Evolutionary conservation across 805 yeast genomes (phyloP), one percentile per base, ranked within the genome.

Genomic region (Cyberlindnera maclurae): DNA sequence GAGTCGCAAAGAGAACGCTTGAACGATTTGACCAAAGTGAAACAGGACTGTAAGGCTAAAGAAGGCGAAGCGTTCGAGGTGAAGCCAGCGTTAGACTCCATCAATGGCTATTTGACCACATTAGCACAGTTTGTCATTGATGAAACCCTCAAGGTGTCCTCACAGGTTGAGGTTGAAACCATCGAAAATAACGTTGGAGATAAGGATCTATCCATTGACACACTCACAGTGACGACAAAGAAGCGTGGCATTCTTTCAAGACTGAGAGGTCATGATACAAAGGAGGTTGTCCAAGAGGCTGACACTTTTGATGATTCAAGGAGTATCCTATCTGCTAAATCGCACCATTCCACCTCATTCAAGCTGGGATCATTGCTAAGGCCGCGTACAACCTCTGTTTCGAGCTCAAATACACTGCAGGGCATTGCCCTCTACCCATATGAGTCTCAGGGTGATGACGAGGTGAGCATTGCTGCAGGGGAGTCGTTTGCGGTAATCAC

Each of bases 151-250:
- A 73, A 95, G 43, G 80, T 93, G 16, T 68, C 70, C 30, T 73
- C 81, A 11, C 95, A 88, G 54, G 97, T 89, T 15, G 90, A 83
- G 51, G 79, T 90, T 37, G 97, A 90, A 59, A 79, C 93, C 20
- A 87, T 93, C 49, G 93, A 86, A 58, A 75, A 80, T 43, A 87
- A 82, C 37, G 88, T 93, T 1, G 85, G 82, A 1, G 89, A 79
- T 41, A 69, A 73, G 50, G 93, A 84, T 57, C 63, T 84, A 50
- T 67, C 81, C 11, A 65, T 82, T 41, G 72, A 73, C 29, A 73
- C 69, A 31, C 67, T 71, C 13, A 66, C 68, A 22, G 60, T 70
- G 20, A 52, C 61, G 12, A 63, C 65, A 34, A 76, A 79, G 58
- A 84, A 82, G 54, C 74, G 72, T 16, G 79, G 85, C 0, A 62